Evolutionary conservation across 768 basidiomycete species (phyloP).

Genomic region (Suillus subaureus): DNA sequence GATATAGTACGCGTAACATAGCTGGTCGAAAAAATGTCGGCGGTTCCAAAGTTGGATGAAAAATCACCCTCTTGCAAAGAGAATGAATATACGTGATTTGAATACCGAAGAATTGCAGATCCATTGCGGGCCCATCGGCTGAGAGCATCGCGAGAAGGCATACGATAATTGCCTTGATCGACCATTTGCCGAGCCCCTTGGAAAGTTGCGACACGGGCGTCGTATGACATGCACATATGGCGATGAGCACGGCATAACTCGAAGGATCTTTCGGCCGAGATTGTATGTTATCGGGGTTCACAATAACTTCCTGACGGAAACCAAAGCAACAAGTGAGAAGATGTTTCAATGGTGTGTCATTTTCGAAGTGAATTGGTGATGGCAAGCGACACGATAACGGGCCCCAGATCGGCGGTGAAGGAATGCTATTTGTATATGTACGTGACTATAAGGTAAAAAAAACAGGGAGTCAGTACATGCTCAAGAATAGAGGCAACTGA

Average conservation of each 20-base stretch:
- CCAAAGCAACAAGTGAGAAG: slow-evolving; percentile 1
- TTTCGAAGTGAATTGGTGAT: background rate
- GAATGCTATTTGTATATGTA: background rate
- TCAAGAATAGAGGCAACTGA: background rate
- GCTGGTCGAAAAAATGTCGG: background rate
- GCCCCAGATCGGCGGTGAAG: background rate
- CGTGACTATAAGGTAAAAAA: background rate
- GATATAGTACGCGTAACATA: background rate
- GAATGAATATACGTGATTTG: background rate
- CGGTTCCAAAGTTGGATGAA: background rate
- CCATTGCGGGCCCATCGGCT: background rate
- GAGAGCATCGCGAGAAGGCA: background rate
- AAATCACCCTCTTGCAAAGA: background rate
- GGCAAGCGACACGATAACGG: background rate
- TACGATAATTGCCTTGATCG: background rate
- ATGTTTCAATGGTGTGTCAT: background rate
- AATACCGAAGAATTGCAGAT: background rate
- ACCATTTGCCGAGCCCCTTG: background rate
- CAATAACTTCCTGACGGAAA: background rate
- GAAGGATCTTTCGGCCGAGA: background rate
- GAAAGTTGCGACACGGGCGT: background rate
- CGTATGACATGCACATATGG: background rate
- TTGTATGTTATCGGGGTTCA: background rate
- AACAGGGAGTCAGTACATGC: background rate
- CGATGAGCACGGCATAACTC: background rate